phyloP scores from a whole-genome alignment of 805 yeast genomes.

The Blastobotrys parvus region DNA sequence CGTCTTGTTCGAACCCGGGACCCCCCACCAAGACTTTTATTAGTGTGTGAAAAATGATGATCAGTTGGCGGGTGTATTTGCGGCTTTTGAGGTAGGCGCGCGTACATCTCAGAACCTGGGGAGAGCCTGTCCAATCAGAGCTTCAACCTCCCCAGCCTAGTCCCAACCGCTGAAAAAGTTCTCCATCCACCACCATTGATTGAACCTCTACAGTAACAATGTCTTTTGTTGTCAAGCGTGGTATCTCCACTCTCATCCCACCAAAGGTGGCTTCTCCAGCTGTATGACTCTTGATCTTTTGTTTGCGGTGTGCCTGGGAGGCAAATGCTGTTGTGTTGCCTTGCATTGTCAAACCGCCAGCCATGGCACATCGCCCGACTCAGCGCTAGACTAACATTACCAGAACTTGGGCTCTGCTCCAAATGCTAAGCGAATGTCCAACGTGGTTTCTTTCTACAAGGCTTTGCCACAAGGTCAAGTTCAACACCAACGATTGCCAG shows the following conservation, averaged over 20 bases:
- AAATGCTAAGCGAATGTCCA: constrained; percentile 92
- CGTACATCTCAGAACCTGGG: no score
- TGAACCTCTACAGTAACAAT: constrained; percentile 28
- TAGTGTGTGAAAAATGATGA: no score
- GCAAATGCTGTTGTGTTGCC: background rate
- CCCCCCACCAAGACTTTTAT: no score
- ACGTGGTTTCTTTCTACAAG: constrained; percentile 92
- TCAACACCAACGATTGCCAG: constrained; percentile 44
- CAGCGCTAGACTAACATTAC: no score
- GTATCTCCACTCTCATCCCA: constrained; percentile 91
- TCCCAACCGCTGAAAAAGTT: no score
- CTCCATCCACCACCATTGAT: background rate
- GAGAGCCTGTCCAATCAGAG: no score
- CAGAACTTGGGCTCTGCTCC: constrained; percentile 92
- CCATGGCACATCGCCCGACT: constrained; percentile 8
- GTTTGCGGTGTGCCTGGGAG: background rate
- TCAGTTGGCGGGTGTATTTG: no score
- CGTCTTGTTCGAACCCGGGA: no score
- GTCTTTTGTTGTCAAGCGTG: constrained; percentile 88
- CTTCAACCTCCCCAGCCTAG: no score
- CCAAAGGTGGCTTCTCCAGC: constrained; percentile 97
- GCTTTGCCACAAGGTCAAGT: constrained; percentile 92
- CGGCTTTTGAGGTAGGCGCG: no score
- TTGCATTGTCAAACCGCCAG: no score
- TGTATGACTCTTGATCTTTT: constrained; percentile 50